Base-by-base conservation (phyloP, 371 early-diverging fungal species). In the Mucor indicus region DNA sequence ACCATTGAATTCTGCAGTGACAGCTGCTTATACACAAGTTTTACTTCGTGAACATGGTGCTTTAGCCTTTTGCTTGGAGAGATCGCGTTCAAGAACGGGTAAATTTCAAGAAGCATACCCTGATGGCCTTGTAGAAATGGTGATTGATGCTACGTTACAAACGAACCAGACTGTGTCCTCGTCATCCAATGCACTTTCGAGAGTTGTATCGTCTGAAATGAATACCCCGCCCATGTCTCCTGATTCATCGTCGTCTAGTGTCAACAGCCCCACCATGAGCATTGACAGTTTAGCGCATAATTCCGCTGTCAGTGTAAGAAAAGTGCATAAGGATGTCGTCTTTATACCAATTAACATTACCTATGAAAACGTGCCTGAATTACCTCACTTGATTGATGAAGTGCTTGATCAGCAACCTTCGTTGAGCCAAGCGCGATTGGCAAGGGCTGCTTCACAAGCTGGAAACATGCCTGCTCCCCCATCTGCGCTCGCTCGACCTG, bases 261-360 rank as follows among this genome's bases (percentile, higher is more conserved):
- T 25, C 5, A 24, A 15, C 3, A 66, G 62, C 21, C 62, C 64
- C 8, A 70, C 66, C 15, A 62, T 55, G 52, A 64, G 66, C 31
- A 50, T 67, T 1, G 73, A 73, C 16, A 64, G 67, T 24, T 29
- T 56, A 10, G 52, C 48, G 7, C 48, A 62, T n/a, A 20, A 37
- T 3, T 38, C 39, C 2, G 42, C 40, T n/a, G 16, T 17, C 13
- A 13, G 20, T 2, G 36, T 46, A 19, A 27, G 32, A 12, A 62
- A 59, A 20, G 42, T 51, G 3, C 66, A 68, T 23, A 52, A 64
- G 11, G 75, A 75, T 39, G 69, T 71, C 4, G 58, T 68, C 2
- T 53, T 76, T 41, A 65, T 76, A 0, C 77, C 77, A 1, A 69
- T 76, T 44, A 72, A 76, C 29, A 72, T 76, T 32, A 64, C 69